phyloP scores from a whole-genome alignment of 345 rosid species.

The Balakata baccata region DNA sequence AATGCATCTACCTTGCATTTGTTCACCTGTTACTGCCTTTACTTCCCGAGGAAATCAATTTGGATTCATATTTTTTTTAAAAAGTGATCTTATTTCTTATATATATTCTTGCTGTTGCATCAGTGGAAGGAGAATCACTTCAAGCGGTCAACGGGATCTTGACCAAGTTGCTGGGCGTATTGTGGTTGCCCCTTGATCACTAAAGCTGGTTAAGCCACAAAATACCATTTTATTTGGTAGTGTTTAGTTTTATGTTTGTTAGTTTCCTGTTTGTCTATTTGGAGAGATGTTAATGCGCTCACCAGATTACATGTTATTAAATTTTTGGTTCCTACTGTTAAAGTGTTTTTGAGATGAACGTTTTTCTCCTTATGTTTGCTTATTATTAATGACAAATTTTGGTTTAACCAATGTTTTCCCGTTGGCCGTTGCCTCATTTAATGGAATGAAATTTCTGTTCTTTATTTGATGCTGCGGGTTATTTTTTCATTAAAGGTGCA shows the following conservation, averaged over 20 bases:
- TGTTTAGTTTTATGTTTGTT: constrained; percentile 1
- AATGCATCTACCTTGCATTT: background rate
- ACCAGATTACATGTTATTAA: constrained; percentile 2
- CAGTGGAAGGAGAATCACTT: constrained; percentile 34
- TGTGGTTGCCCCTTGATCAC: constrained; percentile 28
- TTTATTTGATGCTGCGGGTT: no score
- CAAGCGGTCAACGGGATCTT: constrained; percentile 36
- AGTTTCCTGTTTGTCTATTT: background rate
- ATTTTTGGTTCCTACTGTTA: constrained; percentile 13
- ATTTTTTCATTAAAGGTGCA: no score
- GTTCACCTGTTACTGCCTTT: background rate
- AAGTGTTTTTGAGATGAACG: constrained; percentile 12
- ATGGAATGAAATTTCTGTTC: no score
- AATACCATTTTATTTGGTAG: background rate
- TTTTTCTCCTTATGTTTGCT: background rate
- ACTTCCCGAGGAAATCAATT: background rate
- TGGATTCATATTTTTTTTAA: background rate
- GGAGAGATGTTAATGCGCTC: constrained; percentile 11
- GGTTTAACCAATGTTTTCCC: background rate
- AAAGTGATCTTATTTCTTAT: background rate
- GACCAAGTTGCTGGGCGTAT: constrained; percentile 40
- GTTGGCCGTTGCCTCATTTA: background rate
- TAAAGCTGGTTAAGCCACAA: background rate
- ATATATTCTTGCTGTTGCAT: background rate
- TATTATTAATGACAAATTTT: background rate